Evolutionary conservation across 306 rosid genomes (phyloP).

Genomic region (Abrus pulchellus): DNA sequence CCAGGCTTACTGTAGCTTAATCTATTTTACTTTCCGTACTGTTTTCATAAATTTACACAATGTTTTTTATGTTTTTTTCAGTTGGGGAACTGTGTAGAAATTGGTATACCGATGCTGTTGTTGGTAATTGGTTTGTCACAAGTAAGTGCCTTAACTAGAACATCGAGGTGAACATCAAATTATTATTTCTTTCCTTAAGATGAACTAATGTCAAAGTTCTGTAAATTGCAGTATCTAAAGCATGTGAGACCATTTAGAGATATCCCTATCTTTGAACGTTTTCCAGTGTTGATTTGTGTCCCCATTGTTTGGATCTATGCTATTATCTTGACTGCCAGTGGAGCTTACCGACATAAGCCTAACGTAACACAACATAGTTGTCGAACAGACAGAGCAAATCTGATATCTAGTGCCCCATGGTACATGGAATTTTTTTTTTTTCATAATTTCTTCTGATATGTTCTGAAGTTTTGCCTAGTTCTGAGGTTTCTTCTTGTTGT

Average conservation of each 20-base stretch:
- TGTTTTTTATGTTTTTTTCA: slow-evolving; percentile 53
- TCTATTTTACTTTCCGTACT: slow-evolving; percentile 18
- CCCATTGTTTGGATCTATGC: slow-evolving; percentile 90
- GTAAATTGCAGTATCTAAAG: slow-evolving; percentile 86
- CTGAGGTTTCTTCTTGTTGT: slow-evolving; percentile 41
- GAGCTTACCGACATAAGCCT: slow-evolving; percentile 77
- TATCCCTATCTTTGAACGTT: slow-evolving; percentile 87
- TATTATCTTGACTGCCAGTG: slow-evolving; percentile 87
- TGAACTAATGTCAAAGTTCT: slow-evolving; percentile 38
- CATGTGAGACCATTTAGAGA: slow-evolving; percentile 89
- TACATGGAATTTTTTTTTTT: slow-evolving; percentile 42
- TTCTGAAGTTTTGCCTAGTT: slow-evolving; percentile 7
- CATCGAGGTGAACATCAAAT: slow-evolving; percentile 5
- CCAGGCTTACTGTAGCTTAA: slow-evolving; percentile 22
- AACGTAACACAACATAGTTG: slow-evolving; percentile 72
- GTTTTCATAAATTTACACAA: not conserved
- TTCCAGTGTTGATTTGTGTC: slow-evolving; percentile 88
- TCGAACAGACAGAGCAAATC: slow-evolving; percentile 85
- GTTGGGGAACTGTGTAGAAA: slow-evolving; percentile 94
- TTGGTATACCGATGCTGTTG: slow-evolving; percentile 90
- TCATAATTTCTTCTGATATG: slow-evolving; percentile 25
- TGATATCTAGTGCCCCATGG: slow-evolving; percentile 96
- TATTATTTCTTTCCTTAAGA: slow-evolving; percentile 14
- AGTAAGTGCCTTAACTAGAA: slow-evolving; percentile 62
- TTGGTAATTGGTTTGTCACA: slow-evolving; percentile 87